phyloP scores from a whole-genome alignment of 306 rosid genomes.

The Argentina anserina region DNA sequence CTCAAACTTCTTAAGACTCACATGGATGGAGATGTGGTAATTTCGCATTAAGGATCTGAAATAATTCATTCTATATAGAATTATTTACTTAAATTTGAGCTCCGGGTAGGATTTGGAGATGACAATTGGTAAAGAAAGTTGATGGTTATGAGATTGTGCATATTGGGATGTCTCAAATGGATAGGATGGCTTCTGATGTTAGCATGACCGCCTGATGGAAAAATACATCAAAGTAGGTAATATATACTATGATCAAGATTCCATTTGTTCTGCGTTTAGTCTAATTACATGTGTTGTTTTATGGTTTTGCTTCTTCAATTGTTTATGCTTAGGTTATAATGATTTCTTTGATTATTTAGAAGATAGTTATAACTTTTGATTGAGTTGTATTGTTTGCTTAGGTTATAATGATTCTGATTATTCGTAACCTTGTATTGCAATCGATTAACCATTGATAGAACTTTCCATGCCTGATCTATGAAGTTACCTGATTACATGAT shows the following conservation, averaged over 20 bases:
- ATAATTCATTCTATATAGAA: neutral
- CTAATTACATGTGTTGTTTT: neutral
- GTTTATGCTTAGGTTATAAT: neutral
- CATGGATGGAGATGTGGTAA: conserved; percentile 48
- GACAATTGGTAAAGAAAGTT: conserved; percentile 46
- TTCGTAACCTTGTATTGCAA: neutral
- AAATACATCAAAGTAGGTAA: conserved; percentile 92
- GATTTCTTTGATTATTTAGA: neutral
- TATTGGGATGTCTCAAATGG: conserved; percentile 45
- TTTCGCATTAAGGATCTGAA: neutral
- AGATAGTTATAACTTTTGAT: neutral
- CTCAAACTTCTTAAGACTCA: conserved; percentile 51
- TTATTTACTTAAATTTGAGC: neutral
- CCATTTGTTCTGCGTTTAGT: neutral
- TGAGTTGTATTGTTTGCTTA: conserved; percentile 10
- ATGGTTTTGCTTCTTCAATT: conserved; percentile 1
- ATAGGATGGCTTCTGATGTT: conserved; percentile 88
- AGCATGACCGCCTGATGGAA: conserved; percentile 76
- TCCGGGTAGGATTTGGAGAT: conserved; percentile 31
- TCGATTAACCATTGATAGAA: neutral
- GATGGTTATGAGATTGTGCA: conserved; percentile 50
- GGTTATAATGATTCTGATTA: too few species aligned
- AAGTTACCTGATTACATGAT: neutral
- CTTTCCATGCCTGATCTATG: neutral
- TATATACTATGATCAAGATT: conserved; percentile 3